Base-by-base conservation (phyloP, 2,329 filamentous ascomycete genomes). In the Trichoderma pleuroti region DNA sequence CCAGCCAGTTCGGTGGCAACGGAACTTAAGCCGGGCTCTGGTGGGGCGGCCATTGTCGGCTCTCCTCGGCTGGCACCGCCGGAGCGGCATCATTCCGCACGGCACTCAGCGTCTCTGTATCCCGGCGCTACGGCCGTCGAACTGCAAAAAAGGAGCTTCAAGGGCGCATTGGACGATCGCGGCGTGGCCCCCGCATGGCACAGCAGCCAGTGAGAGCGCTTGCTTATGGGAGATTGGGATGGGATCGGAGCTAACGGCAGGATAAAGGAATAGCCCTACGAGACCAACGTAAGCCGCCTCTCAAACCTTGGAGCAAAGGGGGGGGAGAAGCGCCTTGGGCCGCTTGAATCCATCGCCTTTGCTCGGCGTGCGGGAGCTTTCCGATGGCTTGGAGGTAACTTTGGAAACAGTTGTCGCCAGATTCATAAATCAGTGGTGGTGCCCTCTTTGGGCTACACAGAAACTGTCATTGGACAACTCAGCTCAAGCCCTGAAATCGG, bases 31-130 rank as follows among this genome's bases (percentile, higher is more conserved):
- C 71, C 71, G 68, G 63, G 68, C 42, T 18, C 21, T 30, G 63
- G 62, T 73, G 63, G 63, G 69, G 71, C 82, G 82, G 82, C 79
- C 78, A 81, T 74, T 72, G 69, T 77, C 82, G 82, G 82, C 80
- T 84, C 82, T 71, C 74, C 66, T 74, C 82, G 82, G 82, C 74
- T 82, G 75, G 75, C 75, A 74, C 75, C 76, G 78, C 77, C 74
- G 71, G 72, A 72, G 73, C 75, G 74, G 71, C 49, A 63, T 71
- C n/a, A 74, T 74, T 75, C 72, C 74, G 72, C 74, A 69, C 72
- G 69, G 71, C 71, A 68, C 26, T 34, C 56, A 21, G 30, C 54
- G 54, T 34, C 24, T 21, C 21, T 24, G 42, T 30, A 63, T 56
- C 28, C 62, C 69, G 72, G 67, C 72, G 69, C 68, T 67, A 69